Evolutionary conservation across 192 early-diverging fungal genomes (phyloP), one percentile per base, ranked within the genome.

Genomic region (Thoreauomyces humboldtii): DNA sequence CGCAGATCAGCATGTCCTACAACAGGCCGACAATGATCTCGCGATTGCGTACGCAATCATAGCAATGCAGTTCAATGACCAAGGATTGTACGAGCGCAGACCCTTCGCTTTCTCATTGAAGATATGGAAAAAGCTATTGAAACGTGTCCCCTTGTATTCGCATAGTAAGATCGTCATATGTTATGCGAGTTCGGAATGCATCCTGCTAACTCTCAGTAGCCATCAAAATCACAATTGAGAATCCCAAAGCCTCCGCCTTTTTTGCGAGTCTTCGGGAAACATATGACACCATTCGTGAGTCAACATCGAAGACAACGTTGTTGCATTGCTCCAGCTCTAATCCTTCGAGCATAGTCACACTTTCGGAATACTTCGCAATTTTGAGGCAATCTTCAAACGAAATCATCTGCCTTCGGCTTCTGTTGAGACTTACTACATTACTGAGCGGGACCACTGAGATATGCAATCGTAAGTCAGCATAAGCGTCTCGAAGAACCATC

Each of bases 331-430:
- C n/a, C n/a, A n/a, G n/a, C n/a, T n/a, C n/a, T n/a, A n/a, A n/a
- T n/a, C n/a, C n/a, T n/a, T n/a, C n/a, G n/a, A n/a, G n/a, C n/a
- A n/a, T n/a, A n/a, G n/a, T n/a, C n/a, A n/a, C 77, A 61, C 64
- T 89, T 1, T 67, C 83, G 3, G 84, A 91, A 47, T 77, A 80
- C 27, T 79, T 91, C 59, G 85, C 67, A 7, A 68, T 84, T 46
- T 73, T 75, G 21, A 78, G 82, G 35, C 79, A 87, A 48, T 73
- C 57, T 15, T 65, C 82, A 1, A 68, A 84, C 59, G 79, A 78
- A 9, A 81, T 90, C 25, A 67, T 77, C 33, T 66, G 78, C 7
- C 69, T 84, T 11, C 67, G 81, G 7, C 43, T 91, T 1, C 67
- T 88, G 62, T 62, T 89, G 4, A 69, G 76, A 42, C 31, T 91